phyloP scores from a whole-genome alignment of 345 rosid species.

The Populus nigra region DNA sequence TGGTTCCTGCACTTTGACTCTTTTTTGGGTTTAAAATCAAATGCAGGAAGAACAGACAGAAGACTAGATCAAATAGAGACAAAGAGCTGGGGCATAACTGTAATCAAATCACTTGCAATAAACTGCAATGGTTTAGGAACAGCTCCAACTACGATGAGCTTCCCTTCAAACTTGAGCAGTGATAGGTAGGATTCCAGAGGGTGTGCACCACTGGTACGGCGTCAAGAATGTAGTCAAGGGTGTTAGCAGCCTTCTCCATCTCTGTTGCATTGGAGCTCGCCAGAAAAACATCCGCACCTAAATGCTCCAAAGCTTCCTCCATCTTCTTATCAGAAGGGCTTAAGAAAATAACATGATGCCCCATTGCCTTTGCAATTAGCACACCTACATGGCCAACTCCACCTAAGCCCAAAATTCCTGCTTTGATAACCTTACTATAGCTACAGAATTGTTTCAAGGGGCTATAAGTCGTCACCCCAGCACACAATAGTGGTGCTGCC shows the following conservation, averaged over 20 bases:
- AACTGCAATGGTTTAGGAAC: constrained; percentile 41
- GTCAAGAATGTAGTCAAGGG: constrained; percentile 49
- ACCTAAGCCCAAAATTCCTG: constrained; percentile 49
- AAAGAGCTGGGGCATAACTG: constrained; percentile 24
- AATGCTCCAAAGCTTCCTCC: constrained; percentile 48
- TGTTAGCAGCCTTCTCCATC: constrained; percentile 38
- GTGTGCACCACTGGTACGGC: constrained; percentile 45
- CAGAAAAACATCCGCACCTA: constrained; percentile 45
- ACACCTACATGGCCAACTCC: constrained; percentile 62
- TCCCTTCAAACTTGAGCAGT: constrained; percentile 46
- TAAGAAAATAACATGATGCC: constrained; percentile 53
- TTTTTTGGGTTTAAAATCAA: no score
- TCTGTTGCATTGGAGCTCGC: constrained; percentile 40
- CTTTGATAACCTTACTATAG: constrained; percentile 16
- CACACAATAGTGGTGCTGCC: constrained; percentile 51
- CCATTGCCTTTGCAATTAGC: constrained; percentile 56
- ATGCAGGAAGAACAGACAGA: no score
- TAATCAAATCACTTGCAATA: constrained; percentile 26
- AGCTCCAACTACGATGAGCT: constrained; percentile 43
- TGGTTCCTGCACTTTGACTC: no score
- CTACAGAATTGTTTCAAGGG: constrained; percentile 44
- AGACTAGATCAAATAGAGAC: not conserved
- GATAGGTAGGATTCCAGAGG: constrained; percentile 38
- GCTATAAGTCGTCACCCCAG: constrained; percentile 54
- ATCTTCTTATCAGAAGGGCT: constrained; percentile 52